Evolutionary conservation across 1,284 basidiomycete genomes (phyloP), one percentile per base, ranked within the genome.

Genomic region (Puccinia coronata): DNA sequence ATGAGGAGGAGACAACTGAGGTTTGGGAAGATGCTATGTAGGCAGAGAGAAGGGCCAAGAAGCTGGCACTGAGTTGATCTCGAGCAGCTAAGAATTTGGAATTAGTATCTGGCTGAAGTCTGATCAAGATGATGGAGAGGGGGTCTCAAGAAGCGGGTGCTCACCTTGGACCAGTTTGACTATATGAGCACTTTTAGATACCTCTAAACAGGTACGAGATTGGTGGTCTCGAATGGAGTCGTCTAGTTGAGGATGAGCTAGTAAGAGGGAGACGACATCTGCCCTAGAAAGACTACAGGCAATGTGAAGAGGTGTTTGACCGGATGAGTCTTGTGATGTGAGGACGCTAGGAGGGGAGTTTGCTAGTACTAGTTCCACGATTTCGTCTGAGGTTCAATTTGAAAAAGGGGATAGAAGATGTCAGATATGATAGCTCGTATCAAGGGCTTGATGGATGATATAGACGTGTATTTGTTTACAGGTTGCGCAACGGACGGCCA

Each of bases 281-380:
- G 89, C 87, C 51, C 96, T 89, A 4, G 92, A 93, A 0, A 95
- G 88, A 0, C 92, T 91, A 0, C 92, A 91, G 0, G 95, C 95
- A 12, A 98, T 89, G 86, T 98, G 96, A 0, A 98, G 89, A 0
- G 95, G 89, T 0, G 95, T 95, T 8, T 92, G 92, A 1, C 91
- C 91, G 18, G 86, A 84, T 0, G 83, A 49, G 61, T 87, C 87
- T 28, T 82, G 82, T 0, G 83, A 81, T 70, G 83, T 84, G 77
- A 84, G 9, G 70, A 43, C 43, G 5, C 82, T 79, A 20, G 57
- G 20, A 0, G 84, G 83, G 0, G 75, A 74, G 41, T 84, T 83
- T 36, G 82, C 79, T 41, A 83, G 82, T 51, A 85, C 84, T 36
- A 84, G 63, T 59, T 84, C 82, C 76, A 84, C 82, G 12, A 91